phyloP scores from a whole-genome alignment of 2,329 filamentous ascomycete species.

The Calonectria multiphialidica region DNA sequence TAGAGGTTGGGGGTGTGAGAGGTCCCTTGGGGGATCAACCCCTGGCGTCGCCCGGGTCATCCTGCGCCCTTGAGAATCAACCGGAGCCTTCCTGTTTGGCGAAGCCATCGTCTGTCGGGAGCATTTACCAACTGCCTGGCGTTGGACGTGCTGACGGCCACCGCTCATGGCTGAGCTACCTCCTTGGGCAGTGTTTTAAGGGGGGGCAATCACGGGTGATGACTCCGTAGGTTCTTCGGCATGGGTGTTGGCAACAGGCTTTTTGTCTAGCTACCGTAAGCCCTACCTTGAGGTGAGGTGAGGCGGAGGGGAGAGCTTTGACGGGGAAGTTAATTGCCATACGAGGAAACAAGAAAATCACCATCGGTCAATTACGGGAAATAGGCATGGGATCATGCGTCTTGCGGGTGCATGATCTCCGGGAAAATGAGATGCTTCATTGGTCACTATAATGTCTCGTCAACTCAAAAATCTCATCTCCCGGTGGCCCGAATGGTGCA shows the following conservation, averaged over 20 bases:
- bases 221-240: neutral
- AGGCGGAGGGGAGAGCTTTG: neutral
- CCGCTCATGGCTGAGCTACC: neutral
- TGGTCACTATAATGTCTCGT: neutral
- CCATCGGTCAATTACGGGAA: neutral
- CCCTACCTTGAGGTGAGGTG: neutral
- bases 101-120: neutral
- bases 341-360: neutral
- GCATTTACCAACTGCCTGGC: neutral
- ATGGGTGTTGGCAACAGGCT: neutral
- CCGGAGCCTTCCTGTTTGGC: conserved; percentile 3
- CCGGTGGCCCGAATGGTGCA: neutral
- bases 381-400: conserved; percentile 2
- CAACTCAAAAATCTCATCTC: neutral
- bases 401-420: neutral
- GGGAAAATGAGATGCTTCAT: neutral
- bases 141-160: neutral
- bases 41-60: neutral
- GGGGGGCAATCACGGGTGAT: neutral
- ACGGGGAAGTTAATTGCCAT: neutral
- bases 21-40: neutral
- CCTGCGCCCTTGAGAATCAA: neutral
- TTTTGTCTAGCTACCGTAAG: neutral
- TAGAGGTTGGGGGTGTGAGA: neutral
- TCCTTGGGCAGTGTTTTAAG: neutral